These are phyloP conservation scores for Jacaranda mimosifolia DNA, from an alignment of 257 asterid species.

Conservation along the genomic window DNA sequence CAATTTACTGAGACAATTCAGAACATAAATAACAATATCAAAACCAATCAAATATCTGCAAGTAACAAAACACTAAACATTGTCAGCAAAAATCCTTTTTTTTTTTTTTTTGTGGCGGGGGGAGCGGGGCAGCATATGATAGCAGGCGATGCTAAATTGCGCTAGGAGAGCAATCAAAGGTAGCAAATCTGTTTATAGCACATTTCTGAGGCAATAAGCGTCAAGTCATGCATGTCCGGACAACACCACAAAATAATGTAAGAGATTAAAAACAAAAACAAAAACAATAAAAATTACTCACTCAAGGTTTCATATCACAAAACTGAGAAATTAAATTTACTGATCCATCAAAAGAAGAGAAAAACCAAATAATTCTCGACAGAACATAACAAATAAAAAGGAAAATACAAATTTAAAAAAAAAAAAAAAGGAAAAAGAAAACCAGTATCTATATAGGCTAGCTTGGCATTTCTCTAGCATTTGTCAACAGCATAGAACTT, in stretches of 20 bases:
- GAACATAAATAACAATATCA: neutral
- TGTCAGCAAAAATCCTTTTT: neutral
- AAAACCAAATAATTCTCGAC: neutral
- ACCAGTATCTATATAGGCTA: neutral
- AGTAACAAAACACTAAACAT: neutral
- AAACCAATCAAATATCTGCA: neutral
- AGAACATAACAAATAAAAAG: neutral
- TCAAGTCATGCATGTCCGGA: neutral
- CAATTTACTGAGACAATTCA: neutral
- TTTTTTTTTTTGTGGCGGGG: too few species aligned
- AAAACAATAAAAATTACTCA: too few species aligned
- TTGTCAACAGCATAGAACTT: neutral
- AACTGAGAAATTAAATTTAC: neutral
- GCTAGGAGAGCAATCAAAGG: neutral
- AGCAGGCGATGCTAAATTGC: neutral
- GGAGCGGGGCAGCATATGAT: too few species aligned
- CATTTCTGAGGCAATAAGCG: neutral
- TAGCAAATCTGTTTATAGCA: neutral
- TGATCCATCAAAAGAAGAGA: neutral
- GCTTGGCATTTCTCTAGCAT: neutral
- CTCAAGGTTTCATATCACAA: neutral
- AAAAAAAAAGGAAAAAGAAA: neutral
- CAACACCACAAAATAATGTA: too few species aligned
- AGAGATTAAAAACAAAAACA: too few species aligned
- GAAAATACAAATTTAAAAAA: too few species aligned